phyloP scores from a whole-genome alignment of 108 stramenopile genomes.

The Cyclotella sp. region DNA sequence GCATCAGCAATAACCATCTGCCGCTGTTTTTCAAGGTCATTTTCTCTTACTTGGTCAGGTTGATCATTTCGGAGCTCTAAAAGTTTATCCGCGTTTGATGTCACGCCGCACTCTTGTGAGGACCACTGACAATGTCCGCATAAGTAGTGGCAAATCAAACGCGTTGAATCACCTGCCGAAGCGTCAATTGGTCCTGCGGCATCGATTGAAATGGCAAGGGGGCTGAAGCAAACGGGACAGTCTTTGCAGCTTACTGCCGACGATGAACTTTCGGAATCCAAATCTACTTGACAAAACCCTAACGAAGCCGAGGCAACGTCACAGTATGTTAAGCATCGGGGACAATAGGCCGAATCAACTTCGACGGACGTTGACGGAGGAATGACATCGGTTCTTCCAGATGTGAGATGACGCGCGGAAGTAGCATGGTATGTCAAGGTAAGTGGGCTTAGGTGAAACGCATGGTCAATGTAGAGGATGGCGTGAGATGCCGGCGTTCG shows the following conservation, averaged over 20 bases:
- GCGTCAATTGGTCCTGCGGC: constrained; percentile 18
- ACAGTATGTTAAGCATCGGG: constrained; percentile 76
- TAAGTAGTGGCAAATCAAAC: constrained; percentile 46
- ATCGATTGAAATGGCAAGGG: constrained; percentile 52
- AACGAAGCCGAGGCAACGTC: constrained; percentile 66
- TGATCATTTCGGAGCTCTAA: constrained; percentile 29
- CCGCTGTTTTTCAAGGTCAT: constrained; percentile 35
- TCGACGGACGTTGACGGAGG: constrained; percentile 51
- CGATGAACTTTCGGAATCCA: constrained; percentile 27
- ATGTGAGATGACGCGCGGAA: constrained; percentile 78
- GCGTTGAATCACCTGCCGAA: not conserved
- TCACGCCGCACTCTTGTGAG: constrained; percentile 45
- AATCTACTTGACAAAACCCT: constrained; percentile 42
- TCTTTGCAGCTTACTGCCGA: constrained; percentile 57
- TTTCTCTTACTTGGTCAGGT: constrained; percentile 12
- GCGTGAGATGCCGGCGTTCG: not conserved
- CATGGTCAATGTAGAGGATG: constrained; percentile 84
- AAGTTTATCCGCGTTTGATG: constrained; percentile 43
- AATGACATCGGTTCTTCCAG: constrained; percentile 67
- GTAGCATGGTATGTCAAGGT: constrained; percentile 79
- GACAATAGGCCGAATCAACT: constrained; percentile 67
- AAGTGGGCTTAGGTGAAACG: constrained; percentile 77
- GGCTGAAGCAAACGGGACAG: constrained; percentile 68
- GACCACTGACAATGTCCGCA: constrained; percentile 54
- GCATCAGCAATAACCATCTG: constrained; percentile 31